A percentile compares a stretch with the other conserved stretches of the same genome.
Conservation (phyloP, 2,329 filamentous ascomycete species). For the Cercospora sp. region DNA sequence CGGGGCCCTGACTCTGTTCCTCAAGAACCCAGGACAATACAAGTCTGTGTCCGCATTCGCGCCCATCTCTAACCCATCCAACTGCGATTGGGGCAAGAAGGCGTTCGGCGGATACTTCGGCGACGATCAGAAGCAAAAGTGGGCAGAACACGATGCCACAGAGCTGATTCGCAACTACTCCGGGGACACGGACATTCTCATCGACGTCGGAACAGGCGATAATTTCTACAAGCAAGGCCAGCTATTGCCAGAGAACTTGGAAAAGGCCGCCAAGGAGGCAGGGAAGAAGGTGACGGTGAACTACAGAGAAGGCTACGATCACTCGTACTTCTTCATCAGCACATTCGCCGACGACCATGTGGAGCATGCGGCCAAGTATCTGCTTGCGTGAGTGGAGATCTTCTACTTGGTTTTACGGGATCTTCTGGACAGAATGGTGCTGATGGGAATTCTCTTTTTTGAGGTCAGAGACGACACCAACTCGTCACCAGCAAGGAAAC, state of each 20-base stretch:
- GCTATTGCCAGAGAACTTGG: constrained; percentile 89
- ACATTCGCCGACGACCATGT: constrained; percentile 88
- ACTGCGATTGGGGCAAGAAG: constrained; percentile 93
- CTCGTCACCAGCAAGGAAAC: constrained; percentile 9
- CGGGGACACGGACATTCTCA: constrained; percentile 70
- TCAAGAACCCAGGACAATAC: constrained; percentile 89
- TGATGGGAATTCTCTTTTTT: constrained; percentile 18
- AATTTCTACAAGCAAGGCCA: constrained; percentile 96
- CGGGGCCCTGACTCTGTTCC: constrained; percentile 85
- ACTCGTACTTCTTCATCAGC: constrained; percentile 96
- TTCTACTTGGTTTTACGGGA: background rate
- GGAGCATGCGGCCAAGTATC: constrained; percentile 83
- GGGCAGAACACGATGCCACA: constrained; percentile 89
- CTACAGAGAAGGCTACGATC: constrained; percentile 90
- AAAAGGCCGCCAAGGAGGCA: constrained; percentile 72
- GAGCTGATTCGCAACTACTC: constrained; percentile 80
- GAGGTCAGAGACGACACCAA: constrained; percentile 8
- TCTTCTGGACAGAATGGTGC: constrained; percentile 6
- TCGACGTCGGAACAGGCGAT: constrained; percentile 92
- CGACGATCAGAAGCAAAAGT: constrained; percentile 67
- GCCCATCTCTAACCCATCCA: constrained; percentile 41
- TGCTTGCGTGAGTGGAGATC: constrained; percentile 44
- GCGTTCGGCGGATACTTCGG: constrained; percentile 91
- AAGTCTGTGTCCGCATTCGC: constrained; percentile 40
- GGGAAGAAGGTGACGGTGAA: constrained; percentile 74